These are phyloP conservation scores for Colletotrichum godetiae DNA, from an alignment of 2,329 filamentous ascomycete species.

Conservation along the genomic window DNA sequence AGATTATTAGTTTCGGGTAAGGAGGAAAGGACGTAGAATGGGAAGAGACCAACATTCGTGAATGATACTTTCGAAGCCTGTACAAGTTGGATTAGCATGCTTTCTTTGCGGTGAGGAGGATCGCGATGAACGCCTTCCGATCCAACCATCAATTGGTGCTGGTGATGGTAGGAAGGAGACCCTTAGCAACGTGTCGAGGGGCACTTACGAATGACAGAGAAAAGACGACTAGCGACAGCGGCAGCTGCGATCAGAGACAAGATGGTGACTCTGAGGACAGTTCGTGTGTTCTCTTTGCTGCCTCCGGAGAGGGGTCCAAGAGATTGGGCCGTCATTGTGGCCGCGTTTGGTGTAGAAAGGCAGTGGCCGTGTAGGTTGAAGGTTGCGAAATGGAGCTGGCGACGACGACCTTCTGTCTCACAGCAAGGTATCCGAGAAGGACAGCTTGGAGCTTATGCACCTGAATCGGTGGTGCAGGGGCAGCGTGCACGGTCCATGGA, in stretches of 20 bases:
- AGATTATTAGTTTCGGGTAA: conserved; percentile 40
- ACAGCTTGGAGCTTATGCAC: conserved; percentile 58
- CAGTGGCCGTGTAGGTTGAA: conserved; percentile 33
- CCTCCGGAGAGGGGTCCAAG: conserved; percentile 77
- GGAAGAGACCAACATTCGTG: conserved; percentile 86
- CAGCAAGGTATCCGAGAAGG: conserved; percentile 43
- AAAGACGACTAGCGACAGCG: conserved; percentile 91
- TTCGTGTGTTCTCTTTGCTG: conserved; percentile 83
- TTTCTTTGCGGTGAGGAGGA: neutral
- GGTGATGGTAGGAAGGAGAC: neutral
- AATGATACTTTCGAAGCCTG: conserved; percentile 98
- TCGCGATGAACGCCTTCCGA: neutral
- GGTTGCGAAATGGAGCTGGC: conserved; percentile 34
- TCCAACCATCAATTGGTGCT: conserved; percentile 12
- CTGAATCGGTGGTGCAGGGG: conserved; percentile 33
- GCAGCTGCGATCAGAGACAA: conserved; percentile 91
- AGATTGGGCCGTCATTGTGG: conserved; percentile 57
- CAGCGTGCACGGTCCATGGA: conserved; percentile 25
- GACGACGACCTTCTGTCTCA: conserved; percentile 32
- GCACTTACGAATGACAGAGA: conserved; percentile 94
- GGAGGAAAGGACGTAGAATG: conserved; percentile 8
- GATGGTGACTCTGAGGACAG: conserved; percentile 89
- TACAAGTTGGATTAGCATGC: conserved; percentile 44
- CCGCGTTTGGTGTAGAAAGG: conserved; percentile 42
- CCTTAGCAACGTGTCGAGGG: conserved; percentile 27